Percentiles rank a stretch among this genome's conserved stretches.
Evolutionary conservation across 352 stramenopile genomes (phyloP).

Genomic region (Phytophthora cryptogea): DNA sequence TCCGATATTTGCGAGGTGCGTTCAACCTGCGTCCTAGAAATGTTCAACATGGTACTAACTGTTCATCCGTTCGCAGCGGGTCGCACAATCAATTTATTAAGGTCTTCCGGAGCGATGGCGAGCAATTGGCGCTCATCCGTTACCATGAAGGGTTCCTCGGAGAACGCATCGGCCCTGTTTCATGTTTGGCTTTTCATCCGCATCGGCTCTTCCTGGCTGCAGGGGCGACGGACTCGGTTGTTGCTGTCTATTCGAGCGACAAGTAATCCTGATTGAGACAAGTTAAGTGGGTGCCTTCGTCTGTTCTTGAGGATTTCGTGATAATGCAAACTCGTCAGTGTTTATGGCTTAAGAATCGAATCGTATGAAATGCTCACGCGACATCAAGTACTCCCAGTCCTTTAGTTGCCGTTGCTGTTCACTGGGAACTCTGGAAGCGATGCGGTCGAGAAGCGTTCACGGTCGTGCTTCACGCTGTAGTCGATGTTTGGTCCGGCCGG

Average conservation of each 20-base stretch:
- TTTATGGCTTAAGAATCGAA: slow-evolving; percentile 17
- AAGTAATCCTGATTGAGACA: slow-evolving; percentile 43
- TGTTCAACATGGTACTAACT: background rate
- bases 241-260: slow-evolving; percentile 93
- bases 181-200: slow-evolving; percentile 97
- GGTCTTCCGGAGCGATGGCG: slow-evolving; percentile 92
- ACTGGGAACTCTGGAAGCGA: slow-evolving; percentile 38
- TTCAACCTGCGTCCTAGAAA: slow-evolving; percentile 1
- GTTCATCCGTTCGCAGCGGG: slow-evolving; percentile 59
- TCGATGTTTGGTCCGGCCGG: slow-evolving; percentile 75
- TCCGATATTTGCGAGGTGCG: slow-evolving; percentile 93
- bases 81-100: slow-evolving; percentile 99
- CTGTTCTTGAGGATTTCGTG: slow-evolving; percentile 1
- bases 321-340: slow-evolving; percentile 15
- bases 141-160: slow-evolving; percentile 97
- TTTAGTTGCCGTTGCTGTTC: slow-evolving; percentile 21
- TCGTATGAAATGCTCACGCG: slow-evolving; percentile 9
- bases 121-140: slow-evolving; percentile 84
- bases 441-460: slow-evolving; percentile 55
- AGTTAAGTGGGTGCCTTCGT: background rate
- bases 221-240: slow-evolving; percentile 94
- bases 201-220: slow-evolving; percentile 95
- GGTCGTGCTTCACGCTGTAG: slow-evolving; percentile 64
- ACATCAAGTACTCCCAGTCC: slow-evolving; percentile 1
- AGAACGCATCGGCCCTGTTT: slow-evolving; percentile 97